Percentiles rank a stretch among this genome's conserved stretches.
phyloP scores from a whole-genome alignment of 31 red algal genomes.

The Odonthalia washingtoniensis region DNA sequence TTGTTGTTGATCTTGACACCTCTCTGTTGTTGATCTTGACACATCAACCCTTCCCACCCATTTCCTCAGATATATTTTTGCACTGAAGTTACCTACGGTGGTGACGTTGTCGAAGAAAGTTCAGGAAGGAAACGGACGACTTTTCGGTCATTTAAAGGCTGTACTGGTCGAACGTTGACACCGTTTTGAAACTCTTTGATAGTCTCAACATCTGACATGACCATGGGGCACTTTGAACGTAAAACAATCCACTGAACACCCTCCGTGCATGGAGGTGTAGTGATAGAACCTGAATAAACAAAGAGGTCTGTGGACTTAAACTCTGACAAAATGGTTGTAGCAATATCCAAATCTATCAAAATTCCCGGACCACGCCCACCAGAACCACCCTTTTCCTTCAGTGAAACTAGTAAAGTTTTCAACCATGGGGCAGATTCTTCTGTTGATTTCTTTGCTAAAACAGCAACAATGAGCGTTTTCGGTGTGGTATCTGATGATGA shows the following conservation, averaged over 20 bases:
- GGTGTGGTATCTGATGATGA: not conserved
- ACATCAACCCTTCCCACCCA: too few species aligned
- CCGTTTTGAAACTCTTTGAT: conserved; percentile 59
- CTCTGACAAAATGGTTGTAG: conserved; percentile 46
- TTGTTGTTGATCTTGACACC: too few species aligned
- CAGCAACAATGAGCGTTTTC: conserved; percentile 16
- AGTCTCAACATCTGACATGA: conserved; percentile 41
- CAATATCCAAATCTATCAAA: conserved; percentile 58
- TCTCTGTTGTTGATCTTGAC: too few species aligned
- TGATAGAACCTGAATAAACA: conserved; percentile 64
- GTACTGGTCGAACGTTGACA: conserved; percentile 69
- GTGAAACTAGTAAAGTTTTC: conserved; percentile 4
- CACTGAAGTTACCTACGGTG: too few species aligned
- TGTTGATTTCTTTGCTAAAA: conserved; percentile 2
- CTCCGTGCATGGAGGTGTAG: conserved; percentile 76
- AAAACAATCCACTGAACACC: conserved; percentile 75
- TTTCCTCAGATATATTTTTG: too few species aligned
- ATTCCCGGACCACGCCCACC: conserved; percentile 31
- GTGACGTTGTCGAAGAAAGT: too few species aligned
- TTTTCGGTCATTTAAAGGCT: conserved; percentile 38
- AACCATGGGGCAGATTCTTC: conserved; percentile 53
- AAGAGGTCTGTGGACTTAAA: conserved; percentile 64
- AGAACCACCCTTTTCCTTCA: not conserved
- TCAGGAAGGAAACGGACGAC: conserved; percentile 56
- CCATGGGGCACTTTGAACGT: conserved; percentile 27